phyloP scores from a whole-genome alignment of 805 yeast species.

The Saturnispora zaruensis region DNA sequence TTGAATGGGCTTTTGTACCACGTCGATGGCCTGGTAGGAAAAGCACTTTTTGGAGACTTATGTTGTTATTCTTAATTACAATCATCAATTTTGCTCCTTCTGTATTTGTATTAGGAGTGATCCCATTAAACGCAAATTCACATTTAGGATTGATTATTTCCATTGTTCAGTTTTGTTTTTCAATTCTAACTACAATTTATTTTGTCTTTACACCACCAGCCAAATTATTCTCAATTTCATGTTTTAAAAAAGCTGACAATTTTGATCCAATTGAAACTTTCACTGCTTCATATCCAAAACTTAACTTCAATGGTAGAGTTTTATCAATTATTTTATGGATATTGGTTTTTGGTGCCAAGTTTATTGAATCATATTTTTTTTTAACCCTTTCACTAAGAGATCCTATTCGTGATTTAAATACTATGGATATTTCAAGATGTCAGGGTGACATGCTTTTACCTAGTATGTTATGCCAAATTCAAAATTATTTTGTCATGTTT shows the following conservation, averaged over 20 bases:
- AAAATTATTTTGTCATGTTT: slow-evolving; percentile 33
- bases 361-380: slow-evolving; percentile 45
- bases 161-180: slow-evolving; percentile 34
- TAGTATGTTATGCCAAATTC: slow-evolving; percentile 34
- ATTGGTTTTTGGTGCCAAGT: slow-evolving; percentile 40
- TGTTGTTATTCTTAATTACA: slow-evolving; percentile 27
- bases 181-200: slow-evolving; percentile 35
- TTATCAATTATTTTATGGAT: slow-evolving; percentile 42
- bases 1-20: slow-evolving; percentile 41
- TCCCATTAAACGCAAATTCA: slow-evolving; percentile 31
- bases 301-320: slow-evolving; percentile 31
- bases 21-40: slow-evolving; percentile 40
- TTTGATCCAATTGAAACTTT: slow-evolving; percentile 33
- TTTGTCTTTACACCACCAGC: slow-evolving; percentile 34
- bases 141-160: slow-evolving; percentile 32
- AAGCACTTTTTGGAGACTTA: slow-evolving; percentile 29
- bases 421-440: slow-evolving; percentile 37
- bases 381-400: slow-evolving; percentile 45
- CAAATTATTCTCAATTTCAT: slow-evolving; percentile 24
- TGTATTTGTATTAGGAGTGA: slow-evolving; percentile 30
- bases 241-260: slow-evolving; percentile 17
- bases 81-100: slow-evolving; percentile 34
- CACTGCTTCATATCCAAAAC: slow-evolving; percentile 35
- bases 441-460: slow-evolving; percentile 36
- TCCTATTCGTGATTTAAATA: slow-evolving; percentile 40